Evolutionary conservation across 352 stramenopile genomes (phyloP).

Genomic region (Lagenidium giganteum): DNA sequence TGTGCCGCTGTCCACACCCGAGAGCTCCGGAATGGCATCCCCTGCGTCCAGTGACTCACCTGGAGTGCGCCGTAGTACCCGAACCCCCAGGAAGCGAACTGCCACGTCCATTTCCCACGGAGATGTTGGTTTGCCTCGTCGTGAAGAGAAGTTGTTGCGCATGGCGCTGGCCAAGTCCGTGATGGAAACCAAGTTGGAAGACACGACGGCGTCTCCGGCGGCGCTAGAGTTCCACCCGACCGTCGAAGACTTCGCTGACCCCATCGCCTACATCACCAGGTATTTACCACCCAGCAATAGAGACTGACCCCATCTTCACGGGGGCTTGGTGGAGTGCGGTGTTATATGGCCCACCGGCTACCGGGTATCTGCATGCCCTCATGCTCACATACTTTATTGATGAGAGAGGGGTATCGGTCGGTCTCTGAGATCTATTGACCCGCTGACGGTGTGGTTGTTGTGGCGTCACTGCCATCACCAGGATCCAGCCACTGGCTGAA

Average conservation of each 20-base stretch:
- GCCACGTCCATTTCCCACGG: too few species aligned
- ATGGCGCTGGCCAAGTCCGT: conserved; percentile 47
- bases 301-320: conserved; percentile 1
- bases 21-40: too few species aligned
- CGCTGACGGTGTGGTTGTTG: too few species aligned
- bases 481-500: conserved; percentile 52
- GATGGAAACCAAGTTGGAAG: conserved; percentile 40
- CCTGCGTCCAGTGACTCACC: too few species aligned
- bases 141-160: conserved; percentile 59
- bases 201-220: conserved; percentile 21
- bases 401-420: too few species aligned
- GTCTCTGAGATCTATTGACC: too few species aligned
- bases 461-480: too few species aligned
- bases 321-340: background rate
- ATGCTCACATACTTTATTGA: too few species aligned
- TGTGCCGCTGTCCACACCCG: too few species aligned
- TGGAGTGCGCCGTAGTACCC: too few species aligned
- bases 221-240: conserved; percentile 77
- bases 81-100: too few species aligned
- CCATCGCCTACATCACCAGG: conserved; percentile 85
- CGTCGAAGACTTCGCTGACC: conserved; percentile 81
- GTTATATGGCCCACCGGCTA: background rate
- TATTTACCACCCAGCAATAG: conserved; percentile 21
- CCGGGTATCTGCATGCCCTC: background rate
- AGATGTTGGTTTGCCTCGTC: conserved; percentile 16